These are phyloP conservation scores for Spinellus fusiger DNA, from an alignment of 192 early-diverging fungal genomes.

Conservation along the genomic window DNA sequence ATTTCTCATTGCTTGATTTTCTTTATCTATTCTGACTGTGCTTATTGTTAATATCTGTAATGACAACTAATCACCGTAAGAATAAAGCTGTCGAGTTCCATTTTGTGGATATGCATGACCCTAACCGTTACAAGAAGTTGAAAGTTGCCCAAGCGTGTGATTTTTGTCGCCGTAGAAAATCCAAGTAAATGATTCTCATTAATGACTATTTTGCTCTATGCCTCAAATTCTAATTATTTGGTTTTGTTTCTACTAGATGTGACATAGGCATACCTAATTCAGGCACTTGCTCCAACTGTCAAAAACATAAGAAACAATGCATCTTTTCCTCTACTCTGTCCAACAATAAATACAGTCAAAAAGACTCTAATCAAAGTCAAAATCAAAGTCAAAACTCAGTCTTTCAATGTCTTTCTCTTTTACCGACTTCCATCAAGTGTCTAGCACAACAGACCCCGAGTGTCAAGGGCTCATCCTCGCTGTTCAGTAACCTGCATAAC, in stretches of 20 bases:
- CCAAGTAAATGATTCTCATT: slow-evolving; percentile 18
- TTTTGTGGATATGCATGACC: slow-evolving; percentile 34
- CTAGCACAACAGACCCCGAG: neutral
- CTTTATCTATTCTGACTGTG: slow-evolving; percentile 3
- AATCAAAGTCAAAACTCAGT: neutral
- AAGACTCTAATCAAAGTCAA: neutral
- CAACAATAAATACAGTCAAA: neutral
- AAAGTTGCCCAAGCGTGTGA: slow-evolving; percentile 29
- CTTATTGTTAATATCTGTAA: neutral
- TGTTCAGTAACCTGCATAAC: neutral
- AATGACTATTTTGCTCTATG: neutral
- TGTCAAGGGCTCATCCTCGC: too few relatives aligned
- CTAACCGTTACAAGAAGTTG: slow-evolving; percentile 26
- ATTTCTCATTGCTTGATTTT: neutral
- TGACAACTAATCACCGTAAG: slow-evolving; percentile 11
- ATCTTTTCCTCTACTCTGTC: slow-evolving; percentile 12
- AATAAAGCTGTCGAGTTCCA: slow-evolving; percentile 24
- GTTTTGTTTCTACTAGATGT: slow-evolving; percentile 14
- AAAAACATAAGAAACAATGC: slow-evolving; percentile 16
- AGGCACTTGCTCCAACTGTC: slow-evolving; percentile 25
- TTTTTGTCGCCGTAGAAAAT: slow-evolving; percentile 30
- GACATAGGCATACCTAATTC: slow-evolving; percentile 20
- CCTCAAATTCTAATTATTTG: neutral
- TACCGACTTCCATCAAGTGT: neutral
- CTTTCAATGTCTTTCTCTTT: neutral